These are phyloP conservation scores for Lasiosphaeria ovina DNA, from an alignment of 495 filamentous ascomycete species.

Conservation along the genomic window DNA sequence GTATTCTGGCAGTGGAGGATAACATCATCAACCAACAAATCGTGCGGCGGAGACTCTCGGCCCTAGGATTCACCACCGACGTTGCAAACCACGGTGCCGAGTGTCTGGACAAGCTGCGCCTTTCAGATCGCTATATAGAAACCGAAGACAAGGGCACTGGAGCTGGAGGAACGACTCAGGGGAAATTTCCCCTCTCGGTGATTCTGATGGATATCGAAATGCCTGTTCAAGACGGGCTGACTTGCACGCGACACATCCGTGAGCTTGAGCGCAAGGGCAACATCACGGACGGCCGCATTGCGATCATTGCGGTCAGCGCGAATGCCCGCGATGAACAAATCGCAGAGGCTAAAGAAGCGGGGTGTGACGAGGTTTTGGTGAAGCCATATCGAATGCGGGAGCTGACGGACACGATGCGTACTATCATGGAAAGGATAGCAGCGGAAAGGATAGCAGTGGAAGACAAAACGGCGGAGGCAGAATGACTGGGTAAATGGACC, in stretches of 20 bases:
- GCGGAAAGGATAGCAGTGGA: background rate
- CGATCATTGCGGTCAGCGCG: constrained; percentile 75
- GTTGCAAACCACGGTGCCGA: constrained; percentile 75
- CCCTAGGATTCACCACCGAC: constrained; percentile 61
- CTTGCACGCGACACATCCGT: constrained; percentile 65
- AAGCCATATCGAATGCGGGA: constrained; percentile 49
- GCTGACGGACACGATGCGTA: constrained; percentile 43
- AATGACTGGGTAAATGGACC: too few relatives aligned
- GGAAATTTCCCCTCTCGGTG: constrained; percentile 35
- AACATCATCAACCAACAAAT: constrained; percentile 76
- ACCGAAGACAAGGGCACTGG: constrained; percentile 12
- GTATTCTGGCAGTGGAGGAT: constrained; percentile 70
- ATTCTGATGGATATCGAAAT: constrained; percentile 84
- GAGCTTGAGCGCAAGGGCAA: constrained; percentile 54
- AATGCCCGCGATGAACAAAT: constrained; percentile 71
- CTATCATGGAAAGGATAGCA: constrained; percentile 57
- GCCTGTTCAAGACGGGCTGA: constrained; percentile 78
- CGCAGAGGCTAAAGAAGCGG: constrained; percentile 59
- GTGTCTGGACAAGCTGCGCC: constrained; percentile 55
- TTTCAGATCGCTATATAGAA: constrained; percentile 32
- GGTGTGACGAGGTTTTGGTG: constrained; percentile 50
- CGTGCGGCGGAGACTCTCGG: constrained; percentile 60
- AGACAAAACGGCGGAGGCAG: too few relatives aligned
- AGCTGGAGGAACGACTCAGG: background rate
- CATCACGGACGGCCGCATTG: constrained; percentile 54